Evolutionary conservation across 1,284 basidiomycete species (phyloP), one percentile per base, ranked within the genome.

Genomic region (Pholiota adiposa): DNA sequence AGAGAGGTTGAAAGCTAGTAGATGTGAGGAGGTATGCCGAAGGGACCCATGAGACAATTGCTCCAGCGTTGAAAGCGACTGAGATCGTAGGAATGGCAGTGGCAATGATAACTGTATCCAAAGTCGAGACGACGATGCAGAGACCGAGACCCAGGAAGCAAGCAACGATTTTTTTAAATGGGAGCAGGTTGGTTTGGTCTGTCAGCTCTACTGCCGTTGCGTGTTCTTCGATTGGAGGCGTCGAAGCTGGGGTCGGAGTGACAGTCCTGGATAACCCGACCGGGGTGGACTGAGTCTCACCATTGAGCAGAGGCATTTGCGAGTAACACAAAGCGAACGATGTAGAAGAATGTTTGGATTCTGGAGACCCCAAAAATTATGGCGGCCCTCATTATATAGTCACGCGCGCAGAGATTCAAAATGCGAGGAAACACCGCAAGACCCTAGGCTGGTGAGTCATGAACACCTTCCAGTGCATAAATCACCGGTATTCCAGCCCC

Each of bases 181-280:
- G 91, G 4, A 93, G 79, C 19, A 91, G 79, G 67, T 91, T 92
- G 14, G 90, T 92, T 72, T 93, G 90, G 74, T 93, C 91, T 4
- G 86, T 86, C 50, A 92, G 75, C 44, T 74, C 54, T 3, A 64
- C 43, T 9, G 57, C 43, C 5, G 57, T 31, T 6, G 33, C 54
- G 7, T 49, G 54, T 34, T 27, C 54, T 4, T 11, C 34, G 11
- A 11, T 33, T 18, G 51, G 31, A 34, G 36, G 14, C 12, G 40
- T 38, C 14, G 51, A 18, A 1, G 23, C 16, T 23, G 40, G 14
- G 31, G 56, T 31, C 4, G 33, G 31, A 21, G 29, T 46, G 21
- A 18, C 31, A 18, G 44, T 25, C 36, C 36, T 40, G 31, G 54
- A 50, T 14, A 31, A 12, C 19, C 14, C n/a, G 4, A 23, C 19